These are phyloP conservation scores for Mycena vitilis DNA, from an alignment of 768 basidiomycete species.

Conservation along the genomic window DNA sequence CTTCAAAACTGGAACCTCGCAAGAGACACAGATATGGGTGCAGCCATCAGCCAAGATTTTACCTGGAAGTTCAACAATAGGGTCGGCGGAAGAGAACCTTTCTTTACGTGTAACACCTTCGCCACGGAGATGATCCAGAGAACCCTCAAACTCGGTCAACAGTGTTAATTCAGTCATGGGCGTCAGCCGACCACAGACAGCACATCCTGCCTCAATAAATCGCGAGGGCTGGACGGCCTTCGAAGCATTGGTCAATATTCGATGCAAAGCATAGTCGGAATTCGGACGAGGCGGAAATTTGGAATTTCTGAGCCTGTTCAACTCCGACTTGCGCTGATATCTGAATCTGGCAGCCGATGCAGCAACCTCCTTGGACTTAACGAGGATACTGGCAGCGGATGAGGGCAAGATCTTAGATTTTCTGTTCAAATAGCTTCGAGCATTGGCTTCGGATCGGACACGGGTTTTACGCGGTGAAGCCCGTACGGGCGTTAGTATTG, in stretches of 20 bases:
- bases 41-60: slow-evolving; percentile 36
- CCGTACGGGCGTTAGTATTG: neutral
- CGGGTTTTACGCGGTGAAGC: neutral
- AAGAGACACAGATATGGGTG: slow-evolving; percentile 32
- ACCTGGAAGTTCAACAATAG: slow-evolving; percentile 19
- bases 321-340: neutral
- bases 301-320: neutral
- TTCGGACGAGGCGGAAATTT: neutral
- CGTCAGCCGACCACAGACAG: neutral
- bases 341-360: neutral
- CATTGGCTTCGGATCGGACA: neutral
- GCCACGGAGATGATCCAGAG: neutral
- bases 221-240: neutral
- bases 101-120: slow-evolving; percentile 26
- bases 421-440: neutral
- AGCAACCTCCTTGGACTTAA: neutral
- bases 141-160: neutral
- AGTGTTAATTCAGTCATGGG: neutral
- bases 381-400: neutral
- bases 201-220: neutral
- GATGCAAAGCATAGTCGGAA: neutral
- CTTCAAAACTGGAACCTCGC: slow-evolving; percentile 21
- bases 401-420: neutral
- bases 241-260: neutral
- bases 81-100: slow-evolving; percentile 9